Evolutionary conservation across 192 early-diverging fungal species (phyloP), one percentile per base, ranked within the genome.

Genomic region (Podila epicladia): DNA sequence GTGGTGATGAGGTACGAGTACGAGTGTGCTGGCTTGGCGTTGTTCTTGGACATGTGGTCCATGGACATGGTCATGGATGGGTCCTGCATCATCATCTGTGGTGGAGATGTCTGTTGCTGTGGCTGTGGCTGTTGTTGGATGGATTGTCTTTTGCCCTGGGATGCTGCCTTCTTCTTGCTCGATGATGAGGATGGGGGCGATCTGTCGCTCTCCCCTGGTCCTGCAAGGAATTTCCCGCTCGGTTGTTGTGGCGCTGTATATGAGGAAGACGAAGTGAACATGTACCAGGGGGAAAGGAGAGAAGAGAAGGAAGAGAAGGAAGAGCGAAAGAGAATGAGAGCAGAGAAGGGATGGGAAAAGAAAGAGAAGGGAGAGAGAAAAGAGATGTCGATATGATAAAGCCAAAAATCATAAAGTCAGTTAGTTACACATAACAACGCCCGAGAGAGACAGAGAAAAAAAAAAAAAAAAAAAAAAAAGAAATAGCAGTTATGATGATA

Each of bases 1-100:
- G 93, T 90, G 0, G 93, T 90, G 58, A 97, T 95, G 28, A 97
- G 74, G 24, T 87, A 91, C 19, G 94, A 94, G 71, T 97, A 97
- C 20, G 93, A 92, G 62, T 92, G 88, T 12, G 93, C 86, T 26
- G 95, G 95, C 66, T 96, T 96, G 45, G 75, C 55, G 41, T 63
- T 71, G 53, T 79, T 79, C 45, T 65, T 64, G 13, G 71, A 70
- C 49, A 71, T 71, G 33, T 71, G 68, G 37, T 77, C 75, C 63
- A 77, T 32, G 75, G 75, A 26, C 64, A 37, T 37, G 35, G 35
- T 9, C 35, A 37, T 37, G 35, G 35, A 37, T 37, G 35, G 35
- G 11, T 37, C 35, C 35, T 37, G 35, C 35, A 37, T 37, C 35
- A 37, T 37, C 35, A 37, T 37, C 35, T 68, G 8, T 70, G 64